Base-by-base conservation (phyloP, 1,139 yeast genomes). In the Geotrichum klebahnii region DNA sequence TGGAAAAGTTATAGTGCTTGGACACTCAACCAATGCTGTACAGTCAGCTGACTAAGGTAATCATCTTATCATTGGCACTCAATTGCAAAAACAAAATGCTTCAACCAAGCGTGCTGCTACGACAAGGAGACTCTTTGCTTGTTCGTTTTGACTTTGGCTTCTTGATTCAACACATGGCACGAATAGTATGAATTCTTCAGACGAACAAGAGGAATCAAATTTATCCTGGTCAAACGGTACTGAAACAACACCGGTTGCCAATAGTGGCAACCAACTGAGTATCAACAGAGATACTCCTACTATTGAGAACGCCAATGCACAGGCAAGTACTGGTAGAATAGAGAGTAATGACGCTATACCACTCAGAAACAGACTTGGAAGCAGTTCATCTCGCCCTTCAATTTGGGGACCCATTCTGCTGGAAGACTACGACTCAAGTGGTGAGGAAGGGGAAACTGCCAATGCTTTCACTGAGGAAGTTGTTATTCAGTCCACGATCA, bases 141-240 rank as follows among this genome's bases (percentile, higher is more conserved):
- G 9, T 28, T 28, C 31, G n/a, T 9, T 32, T 32, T 32, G 12
- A 32, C 35, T 32, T n/a, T 32, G 16, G 35, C 35, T 32, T 32
- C 35, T 32, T 32, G 35, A 32, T n/a, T 32, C 5, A 32, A 17
- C 35, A 32, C 35, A 32, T 32, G 35, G 35, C n/a, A 34, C 20
- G 5, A 5, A 28, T 36, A 36, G 9, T 20, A 36, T 36, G 40
- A 20, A 20, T 20, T 36, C 29, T 17, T 20, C 28, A 19, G 40
- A 36, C 24, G 40, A 36, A 22, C 29, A 36, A 36, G 40, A 36
- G 4, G 19, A 32, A 5, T 5, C 5, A n/a, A 14, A 32, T 4
- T 19, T 20, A 20, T 14, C 16, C 29, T 20, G 29, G 26, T 12
- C 40, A 20, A 36, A 22, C 22, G n/a, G n/a, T n/a, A 9, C 38